These are phyloP conservation scores for Dryadomyces sulphureus DNA, from an alignment of 2,329 filamentous ascomycete genomes.

Conservation along the genomic window DNA sequence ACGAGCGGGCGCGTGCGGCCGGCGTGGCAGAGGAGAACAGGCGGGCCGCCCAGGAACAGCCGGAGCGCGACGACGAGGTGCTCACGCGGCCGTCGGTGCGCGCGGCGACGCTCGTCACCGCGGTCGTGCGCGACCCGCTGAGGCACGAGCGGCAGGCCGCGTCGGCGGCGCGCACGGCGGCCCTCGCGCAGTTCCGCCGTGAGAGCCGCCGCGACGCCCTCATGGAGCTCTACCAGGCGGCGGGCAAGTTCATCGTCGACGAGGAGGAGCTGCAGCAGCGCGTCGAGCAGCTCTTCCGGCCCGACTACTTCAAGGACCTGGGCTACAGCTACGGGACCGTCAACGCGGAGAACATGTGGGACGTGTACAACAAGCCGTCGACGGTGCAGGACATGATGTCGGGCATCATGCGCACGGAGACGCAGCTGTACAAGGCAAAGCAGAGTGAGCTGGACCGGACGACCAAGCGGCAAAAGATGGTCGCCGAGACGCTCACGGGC, in stretches of 20 bases:
- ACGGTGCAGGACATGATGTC: constrained; percentile 30
- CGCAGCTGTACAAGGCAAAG: constrained; percentile 21
- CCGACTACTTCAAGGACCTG: constrained; percentile 35
- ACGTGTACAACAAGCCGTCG: constrained; percentile 28
- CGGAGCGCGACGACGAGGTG: constrained; percentile 54
- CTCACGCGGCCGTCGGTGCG: constrained; percentile 57
- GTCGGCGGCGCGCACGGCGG: constrained; percentile 24
- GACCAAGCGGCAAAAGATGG: constrained; percentile 33
- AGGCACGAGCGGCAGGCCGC: constrained; percentile 40
- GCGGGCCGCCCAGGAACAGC: constrained; percentile 37
- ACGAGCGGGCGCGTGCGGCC: constrained; percentile 13
- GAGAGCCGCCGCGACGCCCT: constrained; percentile 54
- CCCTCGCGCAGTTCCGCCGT: constrained; percentile 33
- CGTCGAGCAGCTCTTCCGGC: constrained; percentile 64
- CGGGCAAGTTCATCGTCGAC: constrained; percentile 70
- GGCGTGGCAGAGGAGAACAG: constrained; percentile 32
- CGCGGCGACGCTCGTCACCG: constrained; percentile 31
- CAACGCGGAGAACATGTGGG: constrained; percentile 35
- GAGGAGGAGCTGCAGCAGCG: constrained; percentile 61
- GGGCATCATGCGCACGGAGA: constrained; percentile 17
- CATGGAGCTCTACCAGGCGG: constrained; percentile 81
- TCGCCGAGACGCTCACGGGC: constrained; percentile 45
- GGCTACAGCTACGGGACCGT: constrained; percentile 18
- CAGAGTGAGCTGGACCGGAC: constrained; percentile 28
- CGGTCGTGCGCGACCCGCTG: constrained; percentile 44